These are phyloP conservation scores for Solanum ossicruentum DNA, from an alignment of 257 asterid species.

Conservation along the genomic window DNA sequence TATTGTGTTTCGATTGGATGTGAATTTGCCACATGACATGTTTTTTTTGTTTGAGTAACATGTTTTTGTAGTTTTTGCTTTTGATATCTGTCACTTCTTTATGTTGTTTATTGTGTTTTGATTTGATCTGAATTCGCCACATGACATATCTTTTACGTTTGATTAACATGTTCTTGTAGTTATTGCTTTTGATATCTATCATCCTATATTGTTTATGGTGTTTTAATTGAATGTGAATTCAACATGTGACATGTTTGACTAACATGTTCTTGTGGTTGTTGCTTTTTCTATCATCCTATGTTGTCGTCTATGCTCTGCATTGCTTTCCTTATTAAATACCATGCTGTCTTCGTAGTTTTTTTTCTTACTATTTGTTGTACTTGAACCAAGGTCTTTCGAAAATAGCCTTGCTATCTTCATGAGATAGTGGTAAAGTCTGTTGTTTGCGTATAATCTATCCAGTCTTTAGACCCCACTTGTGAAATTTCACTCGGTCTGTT, in stretches of 20 bases:
- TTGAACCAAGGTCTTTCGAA: rapidly evolving
- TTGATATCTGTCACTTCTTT: background rate
- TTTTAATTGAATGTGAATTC: no score
- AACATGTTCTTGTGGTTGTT: background rate
- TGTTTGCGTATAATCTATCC: no score
- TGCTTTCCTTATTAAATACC: background rate
- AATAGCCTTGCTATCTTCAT: background rate
- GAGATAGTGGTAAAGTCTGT: background rate
- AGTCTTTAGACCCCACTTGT: background rate
- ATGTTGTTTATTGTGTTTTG: background rate
- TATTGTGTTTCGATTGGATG: background rate
- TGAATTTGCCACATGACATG: background rate
- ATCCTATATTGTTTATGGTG: no score
- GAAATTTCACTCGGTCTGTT: background rate
- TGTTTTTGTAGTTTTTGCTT: background rate
- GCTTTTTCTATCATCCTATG: background rate
- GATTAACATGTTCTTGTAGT: no score
- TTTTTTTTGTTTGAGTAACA: no score
- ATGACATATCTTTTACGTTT: background rate
- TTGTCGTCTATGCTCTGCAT: background rate
- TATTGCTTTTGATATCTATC: no score
- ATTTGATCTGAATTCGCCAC: background rate
- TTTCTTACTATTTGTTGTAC: background rate
- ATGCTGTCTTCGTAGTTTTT: background rate
- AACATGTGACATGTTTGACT: background rate